Base-by-base conservation (phyloP, 768 basidiomycete genomes). In the Psilocybe cyanescens region DNA sequence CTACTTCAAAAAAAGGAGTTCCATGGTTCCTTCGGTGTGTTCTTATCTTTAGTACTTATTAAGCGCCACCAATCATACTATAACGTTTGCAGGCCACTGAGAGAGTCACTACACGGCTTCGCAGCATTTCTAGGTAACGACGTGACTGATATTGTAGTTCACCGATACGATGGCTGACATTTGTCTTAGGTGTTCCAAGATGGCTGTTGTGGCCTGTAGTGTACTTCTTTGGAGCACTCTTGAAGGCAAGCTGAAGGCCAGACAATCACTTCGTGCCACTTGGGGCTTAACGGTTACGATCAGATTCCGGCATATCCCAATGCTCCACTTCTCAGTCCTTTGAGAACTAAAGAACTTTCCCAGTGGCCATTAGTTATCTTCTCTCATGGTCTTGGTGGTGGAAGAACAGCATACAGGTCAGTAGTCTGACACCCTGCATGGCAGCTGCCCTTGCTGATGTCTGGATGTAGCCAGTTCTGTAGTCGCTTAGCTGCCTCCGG, bases 311-410 rank as follows among this genome's bases (percentile, higher is more conserved):
- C 82, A 24, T 79, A 84, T 66, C 72, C 73, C 9, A 82, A 84
- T 59, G 86, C 85, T 3, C 83, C 84, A 4, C 82, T 88, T 19
- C 78, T 85, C 3, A 69, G 74, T 39, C 81, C 80, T 9, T 67
- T 67, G 3, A 19, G 57, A 45, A 16, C 68, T 2, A n/a, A 59
- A 47, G 29, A 24, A 52, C 48, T 53, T 41, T 66, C 74, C 16
- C 80, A 82, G 51, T 92, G 91, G 91, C 91, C 92, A 0, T 80
- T 95, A 31, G 84, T 94, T 31, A 81, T 95, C 44, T 95, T 94
- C 74, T 92, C 90, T 8, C 94, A 95, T 76, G 94, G 94, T 17
- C 83, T 95, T 19, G 89, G 86, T 17, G 93, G 92, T 3, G 86
- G 83, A 46, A 77, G 87, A 19, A 90, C 86, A 0, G 83, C 86